Evolutionary conservation across 768 basidiomycete genomes (phyloP).

Genomic region (Leccinum fibrillosum): DNA sequence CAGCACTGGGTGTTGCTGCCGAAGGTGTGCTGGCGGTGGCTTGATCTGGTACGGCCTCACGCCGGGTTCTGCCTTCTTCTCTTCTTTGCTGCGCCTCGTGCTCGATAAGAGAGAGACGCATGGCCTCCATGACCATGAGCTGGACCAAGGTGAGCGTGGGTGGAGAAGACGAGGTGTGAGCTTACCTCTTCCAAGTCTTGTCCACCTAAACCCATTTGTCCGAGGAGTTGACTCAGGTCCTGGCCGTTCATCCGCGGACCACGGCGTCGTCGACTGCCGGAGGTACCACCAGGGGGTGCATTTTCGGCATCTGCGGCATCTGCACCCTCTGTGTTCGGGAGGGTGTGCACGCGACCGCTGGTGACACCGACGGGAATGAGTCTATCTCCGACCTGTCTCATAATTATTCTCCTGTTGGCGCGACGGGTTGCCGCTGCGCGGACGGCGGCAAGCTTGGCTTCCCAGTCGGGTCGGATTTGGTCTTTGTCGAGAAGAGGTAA

Average conservation of each 20-base stretch:
- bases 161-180: constrained; percentile 1
- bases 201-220: constrained; percentile 67
- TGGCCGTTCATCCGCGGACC: constrained; percentile 49
- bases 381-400: constrained; percentile 97
- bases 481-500: constrained; percentile 45
- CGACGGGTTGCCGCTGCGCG: constrained; percentile 94
- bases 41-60: constrained; percentile 38
- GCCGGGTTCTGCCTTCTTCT: constrained; percentile 66
- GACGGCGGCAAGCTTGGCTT: constrained; percentile 90
- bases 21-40: constrained; percentile 29
- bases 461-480: constrained; percentile 98
- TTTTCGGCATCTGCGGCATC: constrained; percentile 42
- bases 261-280: constrained; percentile 56
- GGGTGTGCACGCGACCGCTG: constrained; percentile 74
- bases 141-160: constrained; percentile 32
- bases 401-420: constrained; percentile 93
- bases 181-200: constrained; percentile 91
- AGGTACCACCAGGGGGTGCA: constrained; percentile 29
- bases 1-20: neutral
- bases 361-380: constrained; percentile 97
- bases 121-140: constrained; percentile 99
- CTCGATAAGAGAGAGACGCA: constrained; percentile 90
- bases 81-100: constrained; percentile 91
- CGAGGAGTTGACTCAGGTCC: constrained; percentile 61
- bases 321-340: constrained; percentile 54